Percentiles rank a stretch among this genome's conserved stretches.
phyloP scores from a whole-genome alignment of 2,329 filamentous ascomycete genomes.

The Aureobasidium pullulans region DNA sequence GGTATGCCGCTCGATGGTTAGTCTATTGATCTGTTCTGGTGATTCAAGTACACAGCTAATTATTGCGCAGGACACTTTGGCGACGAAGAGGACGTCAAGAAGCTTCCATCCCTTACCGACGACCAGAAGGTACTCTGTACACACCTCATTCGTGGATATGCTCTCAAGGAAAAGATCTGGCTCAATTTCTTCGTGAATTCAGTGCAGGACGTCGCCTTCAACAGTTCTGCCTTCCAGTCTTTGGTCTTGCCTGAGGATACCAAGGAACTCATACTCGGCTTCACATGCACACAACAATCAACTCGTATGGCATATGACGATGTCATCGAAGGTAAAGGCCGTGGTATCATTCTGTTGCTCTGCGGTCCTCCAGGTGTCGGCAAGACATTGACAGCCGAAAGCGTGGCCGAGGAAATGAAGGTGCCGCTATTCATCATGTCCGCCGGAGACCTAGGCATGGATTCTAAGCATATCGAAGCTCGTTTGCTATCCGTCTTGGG shows the following conservation, averaged over 20 bases:
- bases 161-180: constrained; percentile 38
- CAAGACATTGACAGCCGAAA: constrained; percentile 47
- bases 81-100: constrained; percentile 23
- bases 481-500: constrained; percentile 40
- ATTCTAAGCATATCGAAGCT: constrained; percentile 35
- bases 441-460: constrained; percentile 43
- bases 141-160: constrained; percentile 27
- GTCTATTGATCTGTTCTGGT: background rate
- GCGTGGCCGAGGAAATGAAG: constrained; percentile 44
- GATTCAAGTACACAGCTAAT: background rate
- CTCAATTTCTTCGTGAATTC: constrained; percentile 34
- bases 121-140: constrained; percentile 29
- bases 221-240: constrained; percentile 38
- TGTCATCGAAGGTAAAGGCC: constrained; percentile 46
- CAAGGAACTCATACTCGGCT: constrained; percentile 42
- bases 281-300: constrained; percentile 37
- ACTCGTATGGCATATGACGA: constrained; percentile 39
- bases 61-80: constrained; percentile 13
- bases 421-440: constrained; percentile 45
- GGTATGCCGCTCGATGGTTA: constrained; percentile 29
- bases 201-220: constrained; percentile 38
- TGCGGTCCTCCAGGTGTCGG: constrained; percentile 47
- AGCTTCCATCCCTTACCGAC: constrained; percentile 19
- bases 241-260: constrained; percentile 42
- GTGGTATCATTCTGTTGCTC: constrained; percentile 45